Evolutionary conservation across 768 basidiomycete species (phyloP).

Genomic region (Arthromyces matolae): DNA sequence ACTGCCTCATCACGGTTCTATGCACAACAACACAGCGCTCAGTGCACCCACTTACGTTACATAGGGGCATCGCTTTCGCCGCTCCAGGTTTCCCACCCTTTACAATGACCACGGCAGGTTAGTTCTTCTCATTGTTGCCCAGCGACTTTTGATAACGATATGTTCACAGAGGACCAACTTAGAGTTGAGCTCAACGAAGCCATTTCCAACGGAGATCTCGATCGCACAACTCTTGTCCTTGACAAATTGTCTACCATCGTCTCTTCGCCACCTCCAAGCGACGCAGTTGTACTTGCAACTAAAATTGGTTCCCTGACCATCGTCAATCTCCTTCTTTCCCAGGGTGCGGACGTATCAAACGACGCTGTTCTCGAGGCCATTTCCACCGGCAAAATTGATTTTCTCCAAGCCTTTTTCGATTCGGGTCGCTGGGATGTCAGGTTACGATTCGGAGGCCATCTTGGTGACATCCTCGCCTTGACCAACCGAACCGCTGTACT

Average conservation of each 20-base stretch:
- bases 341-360: not conserved
- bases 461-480: conserved; percentile 3
- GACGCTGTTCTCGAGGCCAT: conserved; percentile 1
- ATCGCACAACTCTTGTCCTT: not conserved
- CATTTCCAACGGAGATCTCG: not conserved
- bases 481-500: not conserved
- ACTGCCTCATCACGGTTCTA: no score
- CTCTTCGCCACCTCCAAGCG: not conserved
- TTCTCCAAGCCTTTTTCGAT: conserved; percentile 11
- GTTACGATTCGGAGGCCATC: conserved; percentile 2
- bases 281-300: not conserved
- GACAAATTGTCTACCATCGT: not conserved
- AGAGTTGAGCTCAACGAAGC: not conserved
- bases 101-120: conserved; percentile 4
- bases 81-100: no score
- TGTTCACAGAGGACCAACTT: not conserved
- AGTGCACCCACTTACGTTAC: no score
- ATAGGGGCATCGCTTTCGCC: no score
- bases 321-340: conserved; percentile 4
- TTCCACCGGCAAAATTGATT: not conserved
- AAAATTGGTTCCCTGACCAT: not conserved
- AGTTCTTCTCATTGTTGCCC: not conserved
- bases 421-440: conserved; percentile 11
- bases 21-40: no score
- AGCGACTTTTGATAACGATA: not conserved